Evolutionary conservation across 2,329 filamentous ascomycete genomes (phyloP).

Genomic region (Aspergillus novoparasiticus): DNA sequence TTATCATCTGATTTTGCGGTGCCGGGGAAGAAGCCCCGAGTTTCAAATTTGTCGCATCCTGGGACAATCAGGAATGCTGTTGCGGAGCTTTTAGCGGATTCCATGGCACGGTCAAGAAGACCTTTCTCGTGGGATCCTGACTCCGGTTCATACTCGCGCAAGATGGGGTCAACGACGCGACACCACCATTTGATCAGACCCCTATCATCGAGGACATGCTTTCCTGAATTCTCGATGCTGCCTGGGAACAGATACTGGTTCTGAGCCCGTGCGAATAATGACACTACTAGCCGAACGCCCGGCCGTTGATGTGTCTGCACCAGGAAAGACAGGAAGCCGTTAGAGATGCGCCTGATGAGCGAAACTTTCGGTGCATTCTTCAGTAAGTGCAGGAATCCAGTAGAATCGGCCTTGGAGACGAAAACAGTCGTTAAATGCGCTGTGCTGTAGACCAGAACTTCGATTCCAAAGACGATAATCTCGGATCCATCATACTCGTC

Average conservation of each 20-base stretch:
- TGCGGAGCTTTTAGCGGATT: constrained; percentile 45
- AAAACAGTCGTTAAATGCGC: constrained; percentile 82
- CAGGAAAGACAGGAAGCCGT: constrained; percentile 75
- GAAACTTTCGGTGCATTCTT: constrained; percentile 65
- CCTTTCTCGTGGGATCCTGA: constrained; percentile 39
- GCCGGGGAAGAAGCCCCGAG: constrained; percentile 73
- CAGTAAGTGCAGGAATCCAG: constrained; percentile 76
- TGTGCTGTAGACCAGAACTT: constrained; percentile 85
- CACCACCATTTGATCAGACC: constrained; percentile 97
- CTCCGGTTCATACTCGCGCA: constrained; percentile 53
- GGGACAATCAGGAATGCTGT: constrained; percentile 85
- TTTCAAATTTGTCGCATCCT: constrained; percentile 80
- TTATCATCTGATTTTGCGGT: constrained; percentile 43
- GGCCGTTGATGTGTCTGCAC: constrained; percentile 66
- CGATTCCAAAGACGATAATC: constrained; percentile 79
- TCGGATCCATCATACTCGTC: constrained; percentile 40
- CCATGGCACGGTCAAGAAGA: constrained; percentile 28
- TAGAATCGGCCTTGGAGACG: constrained; percentile 95
- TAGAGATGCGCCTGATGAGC: constrained; percentile 68
- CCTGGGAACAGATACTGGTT: constrained; percentile 94
- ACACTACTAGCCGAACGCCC: constrained; percentile 73
- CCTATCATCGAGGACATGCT: constrained; percentile 90
- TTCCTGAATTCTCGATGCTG: constrained; percentile 78
- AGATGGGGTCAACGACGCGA: constrained; percentile 75
- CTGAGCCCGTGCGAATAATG: constrained; percentile 88